phyloP scores from a whole-genome alignment of 1,284 basidiomycete species.

The Trichosporon faecale region DNA sequence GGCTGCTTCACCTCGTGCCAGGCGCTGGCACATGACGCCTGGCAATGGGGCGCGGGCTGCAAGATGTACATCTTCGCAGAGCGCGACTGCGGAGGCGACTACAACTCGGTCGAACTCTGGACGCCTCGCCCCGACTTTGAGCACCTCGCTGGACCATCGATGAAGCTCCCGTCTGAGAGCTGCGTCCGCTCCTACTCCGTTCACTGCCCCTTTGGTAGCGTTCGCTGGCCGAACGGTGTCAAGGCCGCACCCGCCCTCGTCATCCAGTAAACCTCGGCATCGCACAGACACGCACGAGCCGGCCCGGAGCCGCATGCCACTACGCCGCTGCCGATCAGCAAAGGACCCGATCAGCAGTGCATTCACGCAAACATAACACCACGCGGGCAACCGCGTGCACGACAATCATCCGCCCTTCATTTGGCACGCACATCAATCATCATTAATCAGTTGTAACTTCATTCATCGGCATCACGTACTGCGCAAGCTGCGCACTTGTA shows the following conservation, averaged over 20 bases:
- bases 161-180: not conserved
- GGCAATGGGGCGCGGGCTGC: not conserved
- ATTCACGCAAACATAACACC: not conserved
- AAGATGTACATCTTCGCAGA: not conserved
- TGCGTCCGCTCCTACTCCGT: not conserved
- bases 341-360: not conserved
- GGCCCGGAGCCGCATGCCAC: not conserved
- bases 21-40: not conserved
- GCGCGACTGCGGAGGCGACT: not conserved
- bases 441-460: not conserved
- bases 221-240: not conserved
- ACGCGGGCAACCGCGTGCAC: not conserved
- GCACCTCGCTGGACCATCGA: not conserved
- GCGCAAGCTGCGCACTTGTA: not conserved
- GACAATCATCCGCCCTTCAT: not conserved
- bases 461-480: not conserved
- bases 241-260: not conserved
- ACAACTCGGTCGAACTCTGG: not conserved
- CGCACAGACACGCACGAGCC: not conserved
- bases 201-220: not conserved
- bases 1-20: not conserved
- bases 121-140: not conserved
- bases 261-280: not conserved
- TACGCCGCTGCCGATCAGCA: not conserved
- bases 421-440: not conserved